Percentiles rank a stretch among this genome's conserved stretches.
phyloP scores from a whole-genome alignment of 192 early-diverging fungal genomes.

The Entomortierella parvispora region DNA sequence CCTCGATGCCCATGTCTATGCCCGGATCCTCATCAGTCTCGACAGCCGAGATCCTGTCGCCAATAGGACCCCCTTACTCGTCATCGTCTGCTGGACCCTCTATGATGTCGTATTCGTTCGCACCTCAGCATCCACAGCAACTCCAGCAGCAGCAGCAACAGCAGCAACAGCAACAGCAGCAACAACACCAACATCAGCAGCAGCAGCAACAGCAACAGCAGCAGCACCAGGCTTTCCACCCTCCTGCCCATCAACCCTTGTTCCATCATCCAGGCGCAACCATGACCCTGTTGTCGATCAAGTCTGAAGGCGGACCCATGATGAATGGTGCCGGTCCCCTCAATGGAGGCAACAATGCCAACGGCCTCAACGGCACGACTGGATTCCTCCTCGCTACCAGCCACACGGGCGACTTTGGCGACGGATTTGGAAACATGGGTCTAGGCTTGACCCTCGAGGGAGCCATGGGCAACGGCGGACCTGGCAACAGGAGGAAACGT shows the following conservation, averaged over 20 bases:
- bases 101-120: slow-evolving; percentile 20
- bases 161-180: slow-evolving; percentile 7
- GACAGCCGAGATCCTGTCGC: slow-evolving; percentile 19
- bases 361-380: neutral
- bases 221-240: too few relatives aligned
- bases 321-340: slow-evolving; percentile 5
- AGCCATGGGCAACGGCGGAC: neutral
- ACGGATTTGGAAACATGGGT: slow-evolving; percentile 4
- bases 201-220: neutral
- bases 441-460: neutral
- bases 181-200: slow-evolving; percentile 7
- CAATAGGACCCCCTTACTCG: slow-evolving; percentile 16
- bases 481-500: slow-evolving; percentile 20
- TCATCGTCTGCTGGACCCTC: neutral
- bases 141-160: neutral
- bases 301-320: slow-evolving; percentile 17
- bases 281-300: slow-evolving; percentile 43
- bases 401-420: slow-evolving; percentile 19
- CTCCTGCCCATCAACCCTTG: slow-evolving; percentile 20
- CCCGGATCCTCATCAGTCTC: slow-evolving; percentile 6
- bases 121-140: neutral
- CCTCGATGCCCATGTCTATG: slow-evolving; percentile 35
- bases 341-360: neutral
- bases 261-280: slow-evolving; percentile 33
- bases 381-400: slow-evolving; percentile 7